A percentile compares a stretch with the other conserved stretches of the same genome.
phyloP scores from a whole-genome alignment of 2,329 filamentous ascomycete species.

The Aspergillus pseudoglaucus region DNA sequence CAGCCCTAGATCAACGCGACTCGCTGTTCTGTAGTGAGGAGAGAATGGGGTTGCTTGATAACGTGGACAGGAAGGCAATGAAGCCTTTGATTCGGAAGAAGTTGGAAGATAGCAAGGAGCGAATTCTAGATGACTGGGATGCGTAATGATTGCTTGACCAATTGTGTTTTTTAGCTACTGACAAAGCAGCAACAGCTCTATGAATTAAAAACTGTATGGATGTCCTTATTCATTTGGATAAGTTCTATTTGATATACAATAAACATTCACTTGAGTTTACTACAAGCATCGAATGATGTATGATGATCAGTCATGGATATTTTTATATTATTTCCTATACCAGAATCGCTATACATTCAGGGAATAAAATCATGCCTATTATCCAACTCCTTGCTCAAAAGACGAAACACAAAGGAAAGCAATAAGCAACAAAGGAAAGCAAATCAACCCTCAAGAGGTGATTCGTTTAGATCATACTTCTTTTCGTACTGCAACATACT shows the following conservation, averaged over 20 bases:
- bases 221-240: no score
- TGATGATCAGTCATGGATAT: neutral
- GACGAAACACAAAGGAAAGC: neutral
- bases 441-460: slow-evolving; percentile 20
- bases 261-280: no score
- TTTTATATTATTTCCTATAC: neutral
- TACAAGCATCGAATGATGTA: no score
- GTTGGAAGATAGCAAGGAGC: neutral
- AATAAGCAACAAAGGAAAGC: slow-evolving; percentile 4
- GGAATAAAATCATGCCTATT: neutral
- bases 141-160: neutral
- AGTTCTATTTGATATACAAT: no score
- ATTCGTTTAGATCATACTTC: slow-evolving; percentile 24
- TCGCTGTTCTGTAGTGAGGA: neutral
- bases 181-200: no score
- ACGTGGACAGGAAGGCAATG: slow-evolving; percentile 2
- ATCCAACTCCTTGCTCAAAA: slow-evolving; percentile 1
- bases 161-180: no score
- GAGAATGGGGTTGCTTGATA: neutral
- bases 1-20: neutral
- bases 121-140: neutral
- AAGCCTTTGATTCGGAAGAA: neutral
- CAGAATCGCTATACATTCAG: neutral
- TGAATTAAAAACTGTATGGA: no score
- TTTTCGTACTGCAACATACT: slow-evolving; percentile 19